Evolutionary conservation across 2,329 filamentous ascomycete genomes (phyloP).

Genomic region (Fusarium bactridioides): DNA sequence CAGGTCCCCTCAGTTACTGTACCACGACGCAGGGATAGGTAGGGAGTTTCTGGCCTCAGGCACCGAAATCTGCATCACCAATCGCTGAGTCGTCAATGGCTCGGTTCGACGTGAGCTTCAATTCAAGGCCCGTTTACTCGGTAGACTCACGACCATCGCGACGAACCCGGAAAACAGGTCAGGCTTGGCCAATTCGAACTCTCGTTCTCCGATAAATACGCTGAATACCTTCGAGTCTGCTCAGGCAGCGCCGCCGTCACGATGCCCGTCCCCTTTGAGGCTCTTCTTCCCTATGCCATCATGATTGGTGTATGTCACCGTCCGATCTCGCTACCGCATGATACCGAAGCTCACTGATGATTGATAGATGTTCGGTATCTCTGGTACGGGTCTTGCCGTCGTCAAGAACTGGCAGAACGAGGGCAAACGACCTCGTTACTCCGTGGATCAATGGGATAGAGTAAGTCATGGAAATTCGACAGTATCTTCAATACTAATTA

Average conservation of each 20-base stretch:
- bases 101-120: constrained; percentile 40
- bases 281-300: constrained; percentile 71
- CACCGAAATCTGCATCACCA: constrained; percentile 36
- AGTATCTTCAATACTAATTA: constrained; percentile 42
- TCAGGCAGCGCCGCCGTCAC: constrained; percentile 42
- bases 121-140: constrained; percentile 37
- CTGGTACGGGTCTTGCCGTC: constrained; percentile 65
- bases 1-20: constrained; percentile 7
- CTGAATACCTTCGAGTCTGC: constrained; percentile 41
- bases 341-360: constrained; percentile 36
- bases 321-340: constrained; percentile 4
- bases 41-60: constrained; percentile 36
- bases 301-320: constrained; percentile 62
- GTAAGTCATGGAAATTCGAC: constrained; percentile 49
- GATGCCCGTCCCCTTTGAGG: constrained; percentile 72
- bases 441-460: constrained; percentile 69
- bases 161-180: constrained; percentile 29
- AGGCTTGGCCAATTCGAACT: constrained; percentile 38
- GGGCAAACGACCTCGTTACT: constrained; percentile 67
- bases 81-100: constrained; percentile 42
- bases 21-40: constrained; percentile 24
- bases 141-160: constrained; percentile 27
- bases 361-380: constrained; percentile 68
- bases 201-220: constrained; percentile 1
- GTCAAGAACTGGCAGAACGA: constrained; percentile 67